These are phyloP conservation scores for Lactifluus hygrophoroides DNA, from an alignment of 768 basidiomycete genomes.

Conservation along the genomic window DNA sequence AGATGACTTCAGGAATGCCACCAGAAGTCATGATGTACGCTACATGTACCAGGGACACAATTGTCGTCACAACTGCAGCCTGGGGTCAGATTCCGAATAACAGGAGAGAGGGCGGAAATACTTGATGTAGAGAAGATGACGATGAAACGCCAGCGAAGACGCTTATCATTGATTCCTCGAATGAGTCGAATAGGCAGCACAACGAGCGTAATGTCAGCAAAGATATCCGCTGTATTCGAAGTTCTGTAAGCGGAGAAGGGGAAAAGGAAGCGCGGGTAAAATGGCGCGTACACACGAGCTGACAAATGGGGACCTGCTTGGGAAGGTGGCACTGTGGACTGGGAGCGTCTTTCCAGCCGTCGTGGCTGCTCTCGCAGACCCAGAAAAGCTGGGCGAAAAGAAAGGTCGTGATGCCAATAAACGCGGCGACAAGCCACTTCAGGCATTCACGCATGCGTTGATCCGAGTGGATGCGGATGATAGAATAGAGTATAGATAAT, in stretches of 20 bases:
- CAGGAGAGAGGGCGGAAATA: constrained; percentile 13
- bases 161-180: constrained; percentile 32
- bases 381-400: constrained; percentile 39
- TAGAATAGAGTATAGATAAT: constrained; percentile 44
- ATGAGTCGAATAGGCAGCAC: constrained; percentile 39
- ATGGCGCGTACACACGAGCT: constrained; percentile 39
- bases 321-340: constrained; percentile 38
- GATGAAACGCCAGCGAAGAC: constrained; percentile 34
- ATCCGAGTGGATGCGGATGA: constrained; percentile 43
- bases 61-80: constrained; percentile 21
- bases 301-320: constrained; percentile 40
- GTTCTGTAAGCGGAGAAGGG: background rate
- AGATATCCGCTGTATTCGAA: constrained; percentile 33
- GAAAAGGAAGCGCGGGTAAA: background rate
- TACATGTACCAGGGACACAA: constrained; percentile 27
- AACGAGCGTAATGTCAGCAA: constrained; percentile 40
- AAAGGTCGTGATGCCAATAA: constrained; percentile 30
- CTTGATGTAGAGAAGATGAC: constrained; percentile 49
- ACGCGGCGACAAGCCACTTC: constrained; percentile 18
- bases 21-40: constrained; percentile 23
- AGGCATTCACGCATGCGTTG: constrained; percentile 11
- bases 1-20: constrained; percentile 25
- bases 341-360: constrained; percentile 31
- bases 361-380: constrained; percentile 33
- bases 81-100: background rate